phyloP scores from a whole-genome alignment of 148 eudicot genomes.

The Rhododendron ovatum region DNA sequence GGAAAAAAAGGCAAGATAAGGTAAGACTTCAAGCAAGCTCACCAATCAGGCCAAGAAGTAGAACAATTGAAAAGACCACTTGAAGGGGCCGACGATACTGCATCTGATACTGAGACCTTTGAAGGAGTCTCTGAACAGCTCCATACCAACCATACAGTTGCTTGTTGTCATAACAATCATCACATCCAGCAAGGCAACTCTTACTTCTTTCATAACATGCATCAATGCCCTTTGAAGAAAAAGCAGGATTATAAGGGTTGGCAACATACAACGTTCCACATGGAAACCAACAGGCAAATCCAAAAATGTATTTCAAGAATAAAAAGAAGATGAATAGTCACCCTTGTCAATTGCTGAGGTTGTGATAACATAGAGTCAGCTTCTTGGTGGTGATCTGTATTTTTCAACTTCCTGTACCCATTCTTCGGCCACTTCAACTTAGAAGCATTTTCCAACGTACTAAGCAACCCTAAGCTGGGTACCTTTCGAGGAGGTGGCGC shows the following conservation, averaged over 20 bases:
- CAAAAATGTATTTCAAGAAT: background rate
- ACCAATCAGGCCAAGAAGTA: slow-evolving; percentile 60
- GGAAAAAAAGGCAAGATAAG: background rate
- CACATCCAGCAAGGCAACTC: slow-evolving; percentile 53
- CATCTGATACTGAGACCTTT: slow-evolving; percentile 74
- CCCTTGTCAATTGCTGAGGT: slow-evolving; percentile 46
- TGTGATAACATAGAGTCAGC: slow-evolving; percentile 39
- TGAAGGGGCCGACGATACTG: slow-evolving; percentile 62
- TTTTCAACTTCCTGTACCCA: slow-evolving; percentile 66
- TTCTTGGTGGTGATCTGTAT: slow-evolving; percentile 42
- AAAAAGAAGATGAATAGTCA: slow-evolving; percentile 14
- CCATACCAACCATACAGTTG: slow-evolving; percentile 80
- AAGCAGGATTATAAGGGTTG: slow-evolving; percentile 15
- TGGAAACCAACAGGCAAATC: background rate
- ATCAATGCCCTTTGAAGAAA: slow-evolving; percentile 31
- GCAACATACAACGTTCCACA: slow-evolving; percentile 1
- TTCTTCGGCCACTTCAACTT: slow-evolving; percentile 55
- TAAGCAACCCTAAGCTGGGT: slow-evolving; percentile 60
- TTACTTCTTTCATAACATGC: slow-evolving; percentile 55
- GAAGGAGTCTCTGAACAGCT: slow-evolving; percentile 65
- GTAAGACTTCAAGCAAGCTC: slow-evolving; percentile 29
- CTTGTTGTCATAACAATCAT: slow-evolving; percentile 65
- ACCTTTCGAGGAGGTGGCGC: slow-evolving; percentile 49
- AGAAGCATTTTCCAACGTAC: slow-evolving; percentile 54
- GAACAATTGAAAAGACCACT: slow-evolving; percentile 33